Evolutionary conservation across 2,329 filamentous ascomycete species (phyloP).

Genomic region (Aspergillus pseudotamarii): DNA sequence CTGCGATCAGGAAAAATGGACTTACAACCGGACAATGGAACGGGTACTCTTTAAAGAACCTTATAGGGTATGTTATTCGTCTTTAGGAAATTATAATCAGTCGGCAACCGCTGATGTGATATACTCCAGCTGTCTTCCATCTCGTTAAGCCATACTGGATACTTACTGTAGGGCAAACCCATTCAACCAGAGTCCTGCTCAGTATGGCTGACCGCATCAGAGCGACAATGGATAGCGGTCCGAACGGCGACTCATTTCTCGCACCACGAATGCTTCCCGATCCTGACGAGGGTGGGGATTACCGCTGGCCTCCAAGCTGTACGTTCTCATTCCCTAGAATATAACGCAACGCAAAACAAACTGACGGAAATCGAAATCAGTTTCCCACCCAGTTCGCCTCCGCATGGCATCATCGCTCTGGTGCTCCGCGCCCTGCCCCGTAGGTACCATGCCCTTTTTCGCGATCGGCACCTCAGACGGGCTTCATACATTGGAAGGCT

Average conservation of each 20-base stretch:
- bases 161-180: conserved; percentile 32
- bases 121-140: conserved; percentile 36
- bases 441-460: conserved; percentile 32
- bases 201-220: conserved; percentile 27
- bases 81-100: neutral
- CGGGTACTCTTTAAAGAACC: conserved; percentile 34
- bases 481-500: conserved; percentile 35
- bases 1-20: conserved; percentile 33
- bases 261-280: conserved; percentile 34
- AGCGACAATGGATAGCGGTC: conserved; percentile 40
- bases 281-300: conserved; percentile 35
- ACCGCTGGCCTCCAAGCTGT: conserved; percentile 36
- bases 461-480: conserved; percentile 43
- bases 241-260: conserved; percentile 35
- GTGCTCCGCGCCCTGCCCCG: conserved; percentile 41
- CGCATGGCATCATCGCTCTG: conserved; percentile 34
- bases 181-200: neutral
- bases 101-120: neutral
- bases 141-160: conserved; percentile 39
- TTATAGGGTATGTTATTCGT: conserved; percentile 30
- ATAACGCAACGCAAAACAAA: neutral
- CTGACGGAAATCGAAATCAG: conserved; percentile 14
- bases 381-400: conserved; percentile 32
- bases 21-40: conserved; percentile 37
- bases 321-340: conserved; percentile 11